Base-by-base conservation (phyloP, 345 rosid species). In the Sisymbrium altissimum region DNA sequence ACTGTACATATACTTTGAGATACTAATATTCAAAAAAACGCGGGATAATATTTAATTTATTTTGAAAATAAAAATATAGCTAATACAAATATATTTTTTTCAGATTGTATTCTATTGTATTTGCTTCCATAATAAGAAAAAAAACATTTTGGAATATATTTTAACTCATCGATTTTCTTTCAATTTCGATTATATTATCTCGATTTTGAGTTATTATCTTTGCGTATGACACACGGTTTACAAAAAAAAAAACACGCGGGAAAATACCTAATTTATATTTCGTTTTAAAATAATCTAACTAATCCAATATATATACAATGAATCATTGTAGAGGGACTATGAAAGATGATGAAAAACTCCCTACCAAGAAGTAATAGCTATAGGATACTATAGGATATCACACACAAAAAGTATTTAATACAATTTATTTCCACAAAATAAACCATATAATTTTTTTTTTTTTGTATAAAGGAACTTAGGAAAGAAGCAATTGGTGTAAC, bases 401-500 rank as follows among this genome's bases (percentile, higher is more conserved):
- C 32, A 3, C 17, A 32, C 7, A 3, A 6, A 25, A 27, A 25
- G 58, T 27, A 50, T 19, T 19, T 9, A 19, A 9, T 49, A 7
- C 12, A 21, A 4, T 50, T 5, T 50, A 27, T 48, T 19, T 18
- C 29, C 3, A 19, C 14, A 48, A 41, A 41, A 14, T 0, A 39
- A 44, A 41, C 0, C 46, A 40, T 41, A 0, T n/a, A 6, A 3
- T 3, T 4, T n/a, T n/a, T n/a, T n/a, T n/a, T n/a, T n/a, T n/a
- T 19, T 6, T 50, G 1, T 50, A 4, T 50, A 11, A 1, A 9
- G 38, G 30, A 49, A 60, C 48, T 21, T 35, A 48, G 14, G 17
- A 52, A 57, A 30, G 45, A 70, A 70, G 72, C 27, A 33, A 44
- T 18, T 55, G 43, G 65, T 25, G 64, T 57, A 58, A 70, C 74